Percentiles rank a stretch among this genome's conserved stretches.
Evolutionary conservation across 495 filamentous ascomycete species (phyloP).

Genomic region (Aspergillus leporis): DNA sequence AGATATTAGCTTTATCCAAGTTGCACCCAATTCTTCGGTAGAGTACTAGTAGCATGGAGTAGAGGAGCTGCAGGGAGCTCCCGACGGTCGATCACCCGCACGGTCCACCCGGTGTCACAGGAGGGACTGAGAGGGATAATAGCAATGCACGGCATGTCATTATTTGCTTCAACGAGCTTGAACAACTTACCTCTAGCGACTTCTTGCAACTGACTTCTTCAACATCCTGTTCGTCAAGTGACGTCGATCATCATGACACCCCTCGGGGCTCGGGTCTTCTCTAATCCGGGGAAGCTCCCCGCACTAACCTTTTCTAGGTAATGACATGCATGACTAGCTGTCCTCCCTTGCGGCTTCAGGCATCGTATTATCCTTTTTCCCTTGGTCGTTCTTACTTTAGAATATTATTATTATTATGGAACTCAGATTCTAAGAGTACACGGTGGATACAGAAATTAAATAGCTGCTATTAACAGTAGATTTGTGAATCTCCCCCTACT

Average conservation of each 20-base stretch:
- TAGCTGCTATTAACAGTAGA: not conserved
- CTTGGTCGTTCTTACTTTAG: not conserved
- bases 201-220: not conserved
- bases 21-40: not conserved
- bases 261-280: constrained; percentile 11
- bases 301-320: constrained; percentile 9
- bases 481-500: too few species aligned
- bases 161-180: not conserved
- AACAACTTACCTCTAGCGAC: not conserved
- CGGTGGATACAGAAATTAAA: not conserved
- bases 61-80: not conserved
- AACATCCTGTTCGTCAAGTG: not conserved
- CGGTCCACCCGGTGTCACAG: not conserved
- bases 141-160: not conserved
- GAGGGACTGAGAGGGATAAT: not conserved
- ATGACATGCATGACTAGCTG: not conserved
- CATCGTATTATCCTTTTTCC: not conserved
- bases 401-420: not conserved
- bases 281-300: constrained; percentile 9
- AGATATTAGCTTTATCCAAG: not conserved
- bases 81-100: constrained; percentile 1
- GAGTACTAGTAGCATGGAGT: not conserved
- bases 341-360: not conserved
- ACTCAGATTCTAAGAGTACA: not conserved
- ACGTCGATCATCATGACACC: not conserved